Conservation (phyloP, 2,329 filamentous ascomycete species). For the Geoglossum cookeanum region DNA sequence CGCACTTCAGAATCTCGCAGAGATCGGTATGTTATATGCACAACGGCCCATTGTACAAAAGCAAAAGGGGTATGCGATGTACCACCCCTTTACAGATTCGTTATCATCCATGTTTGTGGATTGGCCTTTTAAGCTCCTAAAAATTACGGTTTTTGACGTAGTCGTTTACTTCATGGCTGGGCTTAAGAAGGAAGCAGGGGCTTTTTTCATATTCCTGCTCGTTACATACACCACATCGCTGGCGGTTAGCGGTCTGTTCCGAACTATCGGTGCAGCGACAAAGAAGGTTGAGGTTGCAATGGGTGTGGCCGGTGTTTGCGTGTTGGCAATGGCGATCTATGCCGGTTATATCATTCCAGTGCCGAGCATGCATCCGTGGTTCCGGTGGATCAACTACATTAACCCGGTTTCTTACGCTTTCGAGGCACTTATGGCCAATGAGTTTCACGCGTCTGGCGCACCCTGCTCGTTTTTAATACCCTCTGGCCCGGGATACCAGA, state of each 20-base stretch:
- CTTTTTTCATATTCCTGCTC: slow-evolving; percentile 46
- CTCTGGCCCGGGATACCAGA: slow-evolving; percentile 20
- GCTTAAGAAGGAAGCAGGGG: slow-evolving; percentile 19
- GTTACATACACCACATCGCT: slow-evolving; percentile 41
- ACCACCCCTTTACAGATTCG: slow-evolving; percentile 32
- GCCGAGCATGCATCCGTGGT: slow-evolving; percentile 40
- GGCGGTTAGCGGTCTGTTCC: slow-evolving; percentile 38
- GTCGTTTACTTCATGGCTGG: slow-evolving; percentile 38
- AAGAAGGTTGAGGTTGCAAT: slow-evolving; percentile 45
- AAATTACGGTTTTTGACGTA: slow-evolving; percentile 32
- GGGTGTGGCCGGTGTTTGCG: slow-evolving; percentile 31
- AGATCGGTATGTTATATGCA: slow-evolving; percentile 29
- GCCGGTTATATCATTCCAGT: slow-evolving; percentile 46
- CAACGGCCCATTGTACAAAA: slow-evolving; percentile 22
- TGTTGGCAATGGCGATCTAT: slow-evolving; percentile 42
- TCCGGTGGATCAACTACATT: slow-evolving; percentile 46
- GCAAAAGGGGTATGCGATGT: slow-evolving; percentile 13
- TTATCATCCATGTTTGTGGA: slow-evolving; percentile 36
- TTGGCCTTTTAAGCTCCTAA: slow-evolving; percentile 37
- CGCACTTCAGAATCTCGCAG: slow-evolving; percentile 36
- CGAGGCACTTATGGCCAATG: slow-evolving; percentile 33
- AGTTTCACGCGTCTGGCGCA: slow-evolving; percentile 38
- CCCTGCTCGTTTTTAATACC: slow-evolving; percentile 29
- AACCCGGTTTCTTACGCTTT: slow-evolving; percentile 48
- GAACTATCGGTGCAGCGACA: slow-evolving; percentile 38